Percentiles rank a stretch among this genome's conserved stretches.
These are phyloP conservation scores for Rhizophagus sp. DNA, from an alignment of 192 early-diverging fungal species.

Conservation along the genomic window DNA sequence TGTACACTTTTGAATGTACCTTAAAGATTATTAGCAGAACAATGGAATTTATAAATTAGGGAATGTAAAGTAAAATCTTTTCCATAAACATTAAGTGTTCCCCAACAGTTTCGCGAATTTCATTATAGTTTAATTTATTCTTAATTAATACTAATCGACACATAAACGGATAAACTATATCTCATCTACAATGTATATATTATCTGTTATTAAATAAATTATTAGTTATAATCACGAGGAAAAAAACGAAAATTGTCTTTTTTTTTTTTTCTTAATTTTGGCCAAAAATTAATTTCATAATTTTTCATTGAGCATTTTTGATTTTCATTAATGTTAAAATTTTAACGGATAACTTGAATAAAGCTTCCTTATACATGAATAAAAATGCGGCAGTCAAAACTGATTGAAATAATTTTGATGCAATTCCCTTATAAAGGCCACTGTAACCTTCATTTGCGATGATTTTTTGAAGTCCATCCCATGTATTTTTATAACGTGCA, in stretches of 20 bases:
- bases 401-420: conserved; percentile 93
- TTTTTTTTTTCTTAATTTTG: neutral
- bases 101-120: neutral
- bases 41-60: neutral
- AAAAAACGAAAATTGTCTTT: too few species aligned
- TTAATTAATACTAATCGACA: neutral
- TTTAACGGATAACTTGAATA: conserved; percentile 68
- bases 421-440: conserved; percentile 89
- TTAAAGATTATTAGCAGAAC: neutral
- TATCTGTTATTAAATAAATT: too few species aligned
- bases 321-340: conserved; percentile 29
- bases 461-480: conserved; percentile 93
- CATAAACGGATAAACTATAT: too few species aligned
- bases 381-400: conserved; percentile 95
- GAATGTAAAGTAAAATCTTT: neutral
- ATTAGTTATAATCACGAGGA: too few species aligned
- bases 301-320: neutral
- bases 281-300: neutral
- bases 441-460: conserved; percentile 83
- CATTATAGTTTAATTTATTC: neutral
- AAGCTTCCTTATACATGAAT: conserved; percentile 89
- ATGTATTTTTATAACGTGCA: conserved; percentile 75
- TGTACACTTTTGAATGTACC: neutral
- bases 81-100: neutral
- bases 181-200: too few species aligned